phyloP scores from a whole-genome alignment of 805 yeast genomes.

The Hanseniaspora valbyensis region DNA sequence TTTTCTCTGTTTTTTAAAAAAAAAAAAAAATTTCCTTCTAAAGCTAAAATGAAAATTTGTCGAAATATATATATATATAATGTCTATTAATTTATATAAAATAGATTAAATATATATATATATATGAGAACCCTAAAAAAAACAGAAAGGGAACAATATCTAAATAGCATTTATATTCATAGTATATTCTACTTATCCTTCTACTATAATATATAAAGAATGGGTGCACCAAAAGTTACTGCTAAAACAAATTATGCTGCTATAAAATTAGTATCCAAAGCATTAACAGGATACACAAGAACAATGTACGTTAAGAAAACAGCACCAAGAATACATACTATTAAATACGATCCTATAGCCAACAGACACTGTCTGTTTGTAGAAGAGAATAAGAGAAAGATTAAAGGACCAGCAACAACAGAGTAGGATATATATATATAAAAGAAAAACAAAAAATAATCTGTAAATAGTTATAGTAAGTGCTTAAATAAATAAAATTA shows the following conservation, averaged over 20 bases:
- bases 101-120: too few relatives aligned
- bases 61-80: too few relatives aligned
- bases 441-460: slow-evolving; percentile 39
- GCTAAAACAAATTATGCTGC: slow-evolving; percentile 54
- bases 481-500: not conserved
- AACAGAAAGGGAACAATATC: too few relatives aligned
- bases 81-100: too few relatives aligned
- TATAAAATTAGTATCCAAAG: slow-evolving; percentile 77
- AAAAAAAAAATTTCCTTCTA: too few relatives aligned
- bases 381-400: slow-evolving; percentile 79
- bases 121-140: too few relatives aligned
- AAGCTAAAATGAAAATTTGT: too few relatives aligned
- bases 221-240: slow-evolving; percentile 42
- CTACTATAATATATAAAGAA: slow-evolving; percentile 7
- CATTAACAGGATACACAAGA: slow-evolving; percentile 79
- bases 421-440: not conserved
- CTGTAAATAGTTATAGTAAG: slow-evolving; percentile 19
- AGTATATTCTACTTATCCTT: not conserved
- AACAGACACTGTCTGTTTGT: slow-evolving; percentile 84
- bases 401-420: slow-evolving; percentile 20
- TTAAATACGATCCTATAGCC: slow-evolving; percentile 78
- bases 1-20: not conserved
- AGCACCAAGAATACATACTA: slow-evolving; percentile 65
- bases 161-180: not conserved
- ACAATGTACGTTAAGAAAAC: slow-evolving; percentile 73